Base-by-base conservation (phyloP, 768 basidiomycete species). In the Strobilomyces echinocephalus region DNA sequence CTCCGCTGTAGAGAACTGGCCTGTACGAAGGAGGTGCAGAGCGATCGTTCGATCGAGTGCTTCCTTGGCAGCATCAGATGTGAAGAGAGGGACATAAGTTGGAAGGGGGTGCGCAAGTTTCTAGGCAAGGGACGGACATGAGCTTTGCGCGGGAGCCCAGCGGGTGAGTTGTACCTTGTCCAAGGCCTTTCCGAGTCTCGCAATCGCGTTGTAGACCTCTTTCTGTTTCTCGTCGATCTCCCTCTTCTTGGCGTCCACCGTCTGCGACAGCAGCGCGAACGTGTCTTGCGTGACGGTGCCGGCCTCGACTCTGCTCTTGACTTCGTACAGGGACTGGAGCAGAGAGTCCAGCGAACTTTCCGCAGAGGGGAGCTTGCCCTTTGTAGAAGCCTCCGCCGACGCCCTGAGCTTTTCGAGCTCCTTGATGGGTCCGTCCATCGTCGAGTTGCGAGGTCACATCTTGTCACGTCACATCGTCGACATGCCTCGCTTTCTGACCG, bases 141-240 rank as follows among this genome's bases (percentile, higher is more conserved):
- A 45, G 42, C 46, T 31, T 16, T 34, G 41, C 42, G 30, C 18
- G 42, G 39, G 21, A 9, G 12, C 11, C 39, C n/a, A 39, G 26
- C 24, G 28, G 28, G 36, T 12, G 39, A 59, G 24, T 54, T 77
- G 40, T 52, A 90, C 95, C 86, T 97, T 98, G 65, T 98, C 95
- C 66, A 97, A 69, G 0, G 84, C 79, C 72, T 94, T 97, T 28
- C 91, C 91, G 35, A 95, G 76, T 59, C 82, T 82, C 26, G 84
- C 80, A 9, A 97, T 71, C 3, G 85, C 83, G 18, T 78, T 81
- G 62, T 95, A 91, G 33, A 92, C 78, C 60, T 94, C 93, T 69
- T 95, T 97, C 75, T 94, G 85, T 4, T 85, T 79, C 34, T 94
- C 90, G 53, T 91, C 90, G 1, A 93, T 76, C 53, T 91, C 90